Conservation (phyloP, 371 early-diverging fungal genomes). For the Fennellomyces sp. region DNA sequence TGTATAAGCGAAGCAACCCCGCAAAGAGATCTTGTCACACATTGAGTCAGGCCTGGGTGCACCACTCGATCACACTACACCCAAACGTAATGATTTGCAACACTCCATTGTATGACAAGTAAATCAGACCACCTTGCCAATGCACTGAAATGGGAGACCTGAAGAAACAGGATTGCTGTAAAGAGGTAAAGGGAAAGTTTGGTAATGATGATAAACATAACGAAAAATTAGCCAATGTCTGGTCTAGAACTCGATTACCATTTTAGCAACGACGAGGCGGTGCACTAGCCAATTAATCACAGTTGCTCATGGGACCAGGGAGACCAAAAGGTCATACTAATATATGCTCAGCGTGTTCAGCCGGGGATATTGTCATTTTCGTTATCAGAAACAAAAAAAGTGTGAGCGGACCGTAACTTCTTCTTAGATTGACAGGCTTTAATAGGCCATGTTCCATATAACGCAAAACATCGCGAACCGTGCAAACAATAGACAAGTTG, state of each 20-base stretch:
- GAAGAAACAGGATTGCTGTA: too few species aligned
- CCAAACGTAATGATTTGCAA: background rate
- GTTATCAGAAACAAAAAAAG: too few species aligned
- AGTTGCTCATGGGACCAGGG: background rate
- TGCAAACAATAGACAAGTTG: too few species aligned
- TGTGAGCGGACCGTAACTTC: too few species aligned
- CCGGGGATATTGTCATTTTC: too few species aligned
- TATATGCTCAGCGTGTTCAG: background rate
- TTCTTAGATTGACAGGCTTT: too few species aligned
- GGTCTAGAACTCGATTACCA: background rate
- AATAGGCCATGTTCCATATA: too few species aligned
- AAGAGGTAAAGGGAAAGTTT: too few species aligned
- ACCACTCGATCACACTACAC: background rate
- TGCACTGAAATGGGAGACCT: too few species aligned
- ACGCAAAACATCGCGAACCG: too few species aligned
- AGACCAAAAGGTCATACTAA: background rate
- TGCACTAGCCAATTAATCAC: background rate
- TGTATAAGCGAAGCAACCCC: background rate
- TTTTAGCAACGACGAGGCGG: background rate
- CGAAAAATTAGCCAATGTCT: background rate
- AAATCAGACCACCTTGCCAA: too few species aligned
- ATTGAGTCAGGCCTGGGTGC: background rate
- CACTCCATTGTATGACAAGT: background rate
- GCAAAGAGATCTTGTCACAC: background rate
- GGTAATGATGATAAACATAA: too few species aligned